Evolutionary conservation across 2,329 filamentous ascomycete species (phyloP).

Genomic region (Drechslerella dactyloides): DNA sequence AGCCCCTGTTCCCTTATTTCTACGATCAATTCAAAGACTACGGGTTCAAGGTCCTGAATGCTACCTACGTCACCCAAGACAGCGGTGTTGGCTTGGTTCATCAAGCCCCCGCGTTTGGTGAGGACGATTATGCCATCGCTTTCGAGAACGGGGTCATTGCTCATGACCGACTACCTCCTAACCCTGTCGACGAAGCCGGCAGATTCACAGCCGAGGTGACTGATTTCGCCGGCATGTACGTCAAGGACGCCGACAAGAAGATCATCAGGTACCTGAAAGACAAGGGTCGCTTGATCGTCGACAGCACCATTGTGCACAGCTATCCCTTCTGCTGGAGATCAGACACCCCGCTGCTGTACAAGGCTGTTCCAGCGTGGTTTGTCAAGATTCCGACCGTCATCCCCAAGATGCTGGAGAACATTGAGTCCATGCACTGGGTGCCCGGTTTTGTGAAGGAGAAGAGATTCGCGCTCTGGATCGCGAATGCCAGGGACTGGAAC

Average conservation of each 20-base stretch:
- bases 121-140: conserved; percentile 91
- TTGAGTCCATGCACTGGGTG: conserved; percentile 89
- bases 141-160: conserved; percentile 77
- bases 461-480: conserved; percentile 89
- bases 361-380: conserved; percentile 93
- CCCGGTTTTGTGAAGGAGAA: conserved; percentile 88
- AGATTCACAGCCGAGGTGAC: conserved; percentile 76
- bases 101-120: conserved; percentile 89
- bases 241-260: conserved; percentile 88
- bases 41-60: conserved; percentile 82
- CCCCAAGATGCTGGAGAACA: conserved; percentile 86
- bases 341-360: conserved; percentile 92
- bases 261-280: conserved; percentile 89
- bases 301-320: conserved; percentile 86
- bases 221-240: conserved; percentile 84
- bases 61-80: conserved; percentile 83
- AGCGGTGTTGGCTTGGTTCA: conserved; percentile 94
- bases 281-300: conserved; percentile 76
- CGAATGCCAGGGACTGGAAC: conserved; percentile 92
- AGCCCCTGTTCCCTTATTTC: conserved; percentile 88
- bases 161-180: conserved; percentile 79
- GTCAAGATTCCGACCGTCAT: conserved; percentile 84
- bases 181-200: conserved; percentile 85
- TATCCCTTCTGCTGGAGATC: conserved; percentile 94
- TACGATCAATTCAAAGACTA: conserved; percentile 84